phyloP scores from a whole-genome alignment of 2,329 filamentous ascomycete genomes.

The Tolypocladium tropicale region DNA sequence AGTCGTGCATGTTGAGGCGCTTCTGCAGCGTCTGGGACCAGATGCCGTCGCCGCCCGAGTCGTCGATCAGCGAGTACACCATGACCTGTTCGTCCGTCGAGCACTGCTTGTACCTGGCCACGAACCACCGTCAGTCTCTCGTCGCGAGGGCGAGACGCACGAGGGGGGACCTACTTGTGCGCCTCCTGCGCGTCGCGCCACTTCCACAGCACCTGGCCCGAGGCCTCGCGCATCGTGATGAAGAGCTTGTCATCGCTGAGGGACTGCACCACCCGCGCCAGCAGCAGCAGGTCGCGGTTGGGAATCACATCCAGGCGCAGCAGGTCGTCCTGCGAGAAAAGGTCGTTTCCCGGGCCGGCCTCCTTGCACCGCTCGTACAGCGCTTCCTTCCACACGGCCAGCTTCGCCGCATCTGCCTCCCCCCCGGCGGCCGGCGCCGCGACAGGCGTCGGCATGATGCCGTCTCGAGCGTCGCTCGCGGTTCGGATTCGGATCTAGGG shows the following conservation, averaged over 20 bases:
- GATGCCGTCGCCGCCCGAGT: constrained; percentile 72
- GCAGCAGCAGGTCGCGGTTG: constrained; percentile 41
- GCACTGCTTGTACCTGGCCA: constrained; percentile 45
- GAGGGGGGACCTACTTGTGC: constrained; percentile 38
- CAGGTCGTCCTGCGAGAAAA: constrained; percentile 51
- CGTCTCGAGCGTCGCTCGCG: neutral
- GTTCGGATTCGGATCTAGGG: neutral
- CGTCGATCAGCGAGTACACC: constrained; percentile 84
- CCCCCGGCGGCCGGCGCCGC: constrained; percentile 12
- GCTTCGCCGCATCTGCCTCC: constrained; percentile 29
- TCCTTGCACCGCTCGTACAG: constrained; percentile 47
- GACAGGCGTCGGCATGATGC: constrained; percentile 17
- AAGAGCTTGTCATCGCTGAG: constrained; percentile 53
- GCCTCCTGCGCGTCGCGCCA: constrained; percentile 50
- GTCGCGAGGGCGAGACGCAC: neutral
- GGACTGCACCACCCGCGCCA: constrained; percentile 45
- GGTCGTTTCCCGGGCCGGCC: constrained; percentile 32
- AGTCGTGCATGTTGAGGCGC: constrained; percentile 74
- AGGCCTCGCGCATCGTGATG: constrained; percentile 30
- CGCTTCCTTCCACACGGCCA: constrained; percentile 41
- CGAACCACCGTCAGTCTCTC: neutral
- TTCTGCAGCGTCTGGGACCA: constrained; percentile 82
- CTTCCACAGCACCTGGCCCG: constrained; percentile 39
- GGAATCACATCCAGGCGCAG: constrained; percentile 47
- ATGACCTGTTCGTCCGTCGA: constrained; percentile 66